These are phyloP conservation scores for Saturnispora bothae DNA, from an alignment of 805 yeast genomes.

Conservation along the genomic window DNA sequence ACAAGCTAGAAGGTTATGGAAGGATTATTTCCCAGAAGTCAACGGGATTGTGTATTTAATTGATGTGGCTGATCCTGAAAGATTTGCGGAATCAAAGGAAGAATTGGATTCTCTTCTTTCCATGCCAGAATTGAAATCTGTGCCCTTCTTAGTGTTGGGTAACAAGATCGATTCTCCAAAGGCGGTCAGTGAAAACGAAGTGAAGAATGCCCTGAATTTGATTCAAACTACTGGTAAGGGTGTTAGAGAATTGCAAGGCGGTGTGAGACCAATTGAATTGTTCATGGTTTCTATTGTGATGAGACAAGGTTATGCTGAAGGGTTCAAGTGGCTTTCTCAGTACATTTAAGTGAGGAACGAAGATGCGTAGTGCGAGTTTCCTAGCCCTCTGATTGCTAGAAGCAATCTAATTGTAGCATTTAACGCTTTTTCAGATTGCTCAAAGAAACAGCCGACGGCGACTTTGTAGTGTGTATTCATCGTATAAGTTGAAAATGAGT, in stretches of 20 bases:
- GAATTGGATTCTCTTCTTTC: conserved; percentile 89
- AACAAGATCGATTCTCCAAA: conserved; percentile 91
- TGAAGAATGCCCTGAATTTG: conserved; percentile 82
- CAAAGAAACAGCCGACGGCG: too few species aligned
- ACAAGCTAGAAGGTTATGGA: conserved; percentile 99
- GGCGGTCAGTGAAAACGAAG: conserved; percentile 91
- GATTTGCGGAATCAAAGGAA: conserved; percentile 89
- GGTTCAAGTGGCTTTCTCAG: conserved; percentile 96
- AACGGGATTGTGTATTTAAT: conserved; percentile 94
- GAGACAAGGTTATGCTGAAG: conserved; percentile 99
- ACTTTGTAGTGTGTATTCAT: too few species aligned
- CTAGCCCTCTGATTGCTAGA: too few species aligned
- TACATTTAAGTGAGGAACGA: conserved; percentile 45
- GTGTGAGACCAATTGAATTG: conserved; percentile 83
- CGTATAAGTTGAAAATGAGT: neutral
- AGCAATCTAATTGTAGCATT: too few species aligned
- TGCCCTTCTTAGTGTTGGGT: conserved; percentile 90
- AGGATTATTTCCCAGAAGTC: conserved; percentile 98
- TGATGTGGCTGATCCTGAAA: conserved; percentile 93
- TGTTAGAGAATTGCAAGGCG: conserved; percentile 49
- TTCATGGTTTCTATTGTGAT: conserved; percentile 97
- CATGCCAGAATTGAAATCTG: conserved; percentile 81
- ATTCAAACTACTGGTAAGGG: conserved; percentile 88
- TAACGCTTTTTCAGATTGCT: too few species aligned
- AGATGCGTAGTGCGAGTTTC: neutral